Base-by-base conservation (phyloP, 148 eudicot genomes). In the Pouteria glomerata region DNA sequence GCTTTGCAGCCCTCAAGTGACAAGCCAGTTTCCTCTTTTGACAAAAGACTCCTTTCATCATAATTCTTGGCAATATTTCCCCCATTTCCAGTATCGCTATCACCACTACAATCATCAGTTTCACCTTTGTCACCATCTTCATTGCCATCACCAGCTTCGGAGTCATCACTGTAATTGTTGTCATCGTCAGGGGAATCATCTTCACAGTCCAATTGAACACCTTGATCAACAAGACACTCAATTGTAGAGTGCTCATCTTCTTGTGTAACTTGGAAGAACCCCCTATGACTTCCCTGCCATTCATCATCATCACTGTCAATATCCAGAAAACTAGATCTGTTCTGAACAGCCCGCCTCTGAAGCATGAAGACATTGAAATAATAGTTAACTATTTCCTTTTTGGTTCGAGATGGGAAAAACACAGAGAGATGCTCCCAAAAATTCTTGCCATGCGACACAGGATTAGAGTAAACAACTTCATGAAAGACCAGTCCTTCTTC, bases 281-380 rank as follows among this genome's bases (percentile, higher is more conserved):
- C 51, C 55, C 68, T 70, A 61, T 61, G 42, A 29, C 5, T 64
- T 24, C 68, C 83, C 41, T 71, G 73, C 77, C 80, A 78, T 51
- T 85, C 88, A 69, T 85, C 85, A 61, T 82, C 74, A 57, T 85
- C 88, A 63, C 88, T 85, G 53, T 85, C 82, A 6, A 81, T 85
- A 13, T 77, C 77, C 66, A 77, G 73, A 21, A 63, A 59, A 23
- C 47, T 44, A 29, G 83, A 81, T 61, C 88, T 73, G 76, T 82
- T 84, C 63, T 84, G 88, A 74, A 66, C 61, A 18, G 79, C 80
- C 39, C 88, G 76, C 51, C 76, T 84, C 64, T 76, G 69, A 27
- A 81, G 81, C 52, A 84, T 69, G 56, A 81, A 84, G 11, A 84
- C 85, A 51, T 82, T 85, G 56, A 82, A 85, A 70, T 79, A 85